Evolutionary conservation across 768 basidiomycete genomes (phyloP).

Genomic region (Crassisporium funariophilum): DNA sequence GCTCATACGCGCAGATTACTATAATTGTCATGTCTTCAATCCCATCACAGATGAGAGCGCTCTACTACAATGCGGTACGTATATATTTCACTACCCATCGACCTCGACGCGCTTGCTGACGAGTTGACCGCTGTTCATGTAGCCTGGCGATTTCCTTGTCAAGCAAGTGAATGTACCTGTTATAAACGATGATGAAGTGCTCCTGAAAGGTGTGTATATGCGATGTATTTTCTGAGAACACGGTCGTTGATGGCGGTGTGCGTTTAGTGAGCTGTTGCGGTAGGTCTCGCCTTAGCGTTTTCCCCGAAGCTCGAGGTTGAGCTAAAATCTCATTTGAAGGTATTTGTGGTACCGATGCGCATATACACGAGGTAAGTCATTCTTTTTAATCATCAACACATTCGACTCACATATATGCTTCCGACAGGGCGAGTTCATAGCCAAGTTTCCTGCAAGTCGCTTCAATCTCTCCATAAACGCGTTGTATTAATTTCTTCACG

Average conservation of each 20-base stretch:
- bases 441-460: slow-evolving; percentile 55
- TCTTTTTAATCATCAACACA: not conserved
- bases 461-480: slow-evolving; percentile 41
- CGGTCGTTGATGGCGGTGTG: slow-evolving; percentile 4
- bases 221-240: not conserved
- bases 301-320: slow-evolving; percentile 11
- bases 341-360: slow-evolving; percentile 65
- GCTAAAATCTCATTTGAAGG: slow-evolving; percentile 27
- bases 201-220: slow-evolving; percentile 51
- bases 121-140: too few relatives aligned
- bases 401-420: slow-evolving; percentile 51
- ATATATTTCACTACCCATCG: too few relatives aligned
- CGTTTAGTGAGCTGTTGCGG: slow-evolving; percentile 17
- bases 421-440: slow-evolving; percentile 60
- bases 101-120: too few relatives aligned
- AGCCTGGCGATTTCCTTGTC: slow-evolving; percentile 55
- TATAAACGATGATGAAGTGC: slow-evolving; percentile 52
- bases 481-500: slow-evolving; percentile 29
- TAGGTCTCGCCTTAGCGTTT: slow-evolving; percentile 5
- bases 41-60: slow-evolving; percentile 69
- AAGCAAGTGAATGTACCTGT: slow-evolving; percentile 52
- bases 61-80: slow-evolving; percentile 71
- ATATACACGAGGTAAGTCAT: slow-evolving; percentile 47
- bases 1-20: too few relatives aligned
- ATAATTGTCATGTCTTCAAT: not conserved